Percentiles rank a stretch among this genome's conserved stretches.
phyloP scores from a whole-genome alignment of 352 stramenopile genomes.

The Thalassiosira mediterranea region DNA sequence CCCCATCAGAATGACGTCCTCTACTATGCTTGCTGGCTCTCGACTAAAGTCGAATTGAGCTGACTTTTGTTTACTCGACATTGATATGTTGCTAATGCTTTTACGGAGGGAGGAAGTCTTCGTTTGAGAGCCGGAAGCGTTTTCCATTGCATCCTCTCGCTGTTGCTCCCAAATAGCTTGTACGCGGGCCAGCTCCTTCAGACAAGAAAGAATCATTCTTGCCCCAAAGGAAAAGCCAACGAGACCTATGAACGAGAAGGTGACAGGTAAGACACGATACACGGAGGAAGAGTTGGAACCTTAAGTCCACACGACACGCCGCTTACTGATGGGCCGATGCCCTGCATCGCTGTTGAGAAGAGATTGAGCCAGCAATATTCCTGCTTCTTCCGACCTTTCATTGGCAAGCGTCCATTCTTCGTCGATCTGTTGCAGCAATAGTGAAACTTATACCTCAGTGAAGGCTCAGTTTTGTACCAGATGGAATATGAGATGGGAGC shows the following conservation, averaged over 20 bases:
- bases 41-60: conserved; percentile 53
- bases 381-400: conserved; percentile 59
- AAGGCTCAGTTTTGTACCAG: conserved; percentile 42
- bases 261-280: conserved; percentile 4
- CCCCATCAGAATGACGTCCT: conserved; percentile 82
- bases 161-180: conserved; percentile 64
- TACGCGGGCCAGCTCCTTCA: conserved; percentile 58
- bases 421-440: conserved; percentile 72
- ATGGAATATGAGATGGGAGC: no score
- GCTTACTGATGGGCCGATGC: conserved; percentile 40
- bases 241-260: no score
- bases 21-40: conserved; percentile 77
- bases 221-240: conserved; percentile 63
- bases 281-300: background rate
- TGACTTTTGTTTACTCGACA: conserved; percentile 24
- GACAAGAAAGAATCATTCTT: conserved; percentile 57
- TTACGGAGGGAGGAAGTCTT: no score
- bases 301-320: no score
- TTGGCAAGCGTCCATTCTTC: conserved; percentile 74
- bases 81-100: no score
- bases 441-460: conserved; percentile 25
- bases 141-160: conserved; percentile 48
- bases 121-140: conserved; percentile 9
- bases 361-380: conserved; percentile 52
- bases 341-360: conserved; percentile 59